Evolutionary conservation across 305 asterid species (phyloP), one percentile per base, ranked within the genome.

Genomic region (Galium porrigens): DNA sequence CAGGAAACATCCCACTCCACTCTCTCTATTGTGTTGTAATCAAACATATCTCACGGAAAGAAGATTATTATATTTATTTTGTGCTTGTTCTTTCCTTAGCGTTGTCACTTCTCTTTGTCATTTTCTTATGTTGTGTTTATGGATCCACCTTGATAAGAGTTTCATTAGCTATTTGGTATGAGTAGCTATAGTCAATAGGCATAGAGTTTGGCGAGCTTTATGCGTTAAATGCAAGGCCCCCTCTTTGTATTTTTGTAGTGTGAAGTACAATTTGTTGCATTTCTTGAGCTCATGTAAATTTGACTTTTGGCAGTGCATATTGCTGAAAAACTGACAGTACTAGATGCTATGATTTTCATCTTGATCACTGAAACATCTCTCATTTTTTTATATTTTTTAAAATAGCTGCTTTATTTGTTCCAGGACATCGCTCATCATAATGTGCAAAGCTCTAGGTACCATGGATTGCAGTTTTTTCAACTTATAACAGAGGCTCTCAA

Each of bases 381-480:
- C 36, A 17, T 59, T 0, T 70, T 32, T 14, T 65, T 22, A 18
- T 25, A 10, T 59, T n/a, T 20, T 20, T 51, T 15, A 51, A 51
- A 65, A 57, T 74, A 58, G 76, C 61, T 62, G 65, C 77, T 76
- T 78, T 68, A 74, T 72, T 78, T 75, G 25, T 72, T 85, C 83
- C 95, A 91, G 98, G 98, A 84, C 70, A 73, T 73, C 73, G 94
- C 80, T 56, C 78, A 79, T 71, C 59, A 83, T 60, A 74, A 63
- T 70, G 39, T 66, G 56, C 89, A 84, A 70, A 79, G 70, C 42
- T 71, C 76, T 60, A 86, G 97, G 97, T 90, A 51, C 30, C 49
- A 64, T 49, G 12, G 36, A 6, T 10, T 68, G 67, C 66, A 46
- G 60, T 56, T 68, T 63, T 56, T 52, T 69, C 74, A 42, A 64